Conservation (phyloP, 139 green algal species). For the Penium margaritaceum region DNA sequence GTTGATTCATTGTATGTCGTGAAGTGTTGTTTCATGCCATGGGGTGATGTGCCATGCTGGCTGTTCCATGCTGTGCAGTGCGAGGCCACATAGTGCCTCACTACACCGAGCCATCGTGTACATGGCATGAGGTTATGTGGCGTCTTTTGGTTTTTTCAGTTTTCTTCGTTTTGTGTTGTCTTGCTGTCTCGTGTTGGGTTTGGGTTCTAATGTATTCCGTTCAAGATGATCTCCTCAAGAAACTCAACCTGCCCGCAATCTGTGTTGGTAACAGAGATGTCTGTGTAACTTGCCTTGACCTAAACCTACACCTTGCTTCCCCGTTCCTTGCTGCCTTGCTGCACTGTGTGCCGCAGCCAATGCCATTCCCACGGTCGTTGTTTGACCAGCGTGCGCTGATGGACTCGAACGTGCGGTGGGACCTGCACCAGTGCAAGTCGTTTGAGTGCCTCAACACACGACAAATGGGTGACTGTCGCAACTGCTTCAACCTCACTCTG, state of each 20-base stretch:
- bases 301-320: neutral
- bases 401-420: constrained; percentile 14
- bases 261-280: neutral
- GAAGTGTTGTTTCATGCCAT: too few species aligned
- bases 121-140: too few species aligned
- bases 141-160: too few species aligned
- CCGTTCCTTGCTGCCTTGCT: neutral
- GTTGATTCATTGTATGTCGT: too few species aligned
- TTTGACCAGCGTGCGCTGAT: neutral
- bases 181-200: neutral
- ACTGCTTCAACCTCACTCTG: constrained; percentile 30
- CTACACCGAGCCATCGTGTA: too few species aligned
- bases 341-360: neutral
- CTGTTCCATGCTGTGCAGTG: too few species aligned
- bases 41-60: too few species aligned
- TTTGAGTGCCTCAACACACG: constrained; percentile 27
- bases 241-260: too few species aligned
- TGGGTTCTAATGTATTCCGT: neutral
- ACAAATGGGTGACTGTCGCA: constrained; percentile 15
- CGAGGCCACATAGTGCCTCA: too few species aligned
- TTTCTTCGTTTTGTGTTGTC: neutral
- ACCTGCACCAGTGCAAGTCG: constrained; percentile 19
- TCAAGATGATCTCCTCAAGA: too few species aligned
- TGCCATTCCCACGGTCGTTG: constrained; percentile 13
- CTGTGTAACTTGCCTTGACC: neutral